Conservation (phyloP, 208 protist genomes). For the Leishmania tarentolae region DNA sequence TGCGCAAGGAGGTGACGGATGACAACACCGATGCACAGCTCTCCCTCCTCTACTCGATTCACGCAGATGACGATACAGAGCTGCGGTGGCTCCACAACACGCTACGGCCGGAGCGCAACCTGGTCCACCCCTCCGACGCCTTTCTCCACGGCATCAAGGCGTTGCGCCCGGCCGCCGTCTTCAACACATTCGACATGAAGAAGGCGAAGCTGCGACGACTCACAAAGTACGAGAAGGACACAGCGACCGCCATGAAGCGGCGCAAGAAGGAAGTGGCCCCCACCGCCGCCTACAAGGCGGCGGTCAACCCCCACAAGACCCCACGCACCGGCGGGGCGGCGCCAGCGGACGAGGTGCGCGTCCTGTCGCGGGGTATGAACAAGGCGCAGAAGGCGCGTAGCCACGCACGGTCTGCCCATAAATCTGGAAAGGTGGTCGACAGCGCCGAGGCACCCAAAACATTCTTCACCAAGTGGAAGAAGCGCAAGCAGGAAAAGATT, state of each 20-base stretch:
- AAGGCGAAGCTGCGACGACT: conserved; percentile 77
- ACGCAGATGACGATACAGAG: conserved; percentile 64
- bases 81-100: conserved; percentile 69
- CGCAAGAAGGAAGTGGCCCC: conserved; percentile 71
- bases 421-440: conserved; percentile 18
- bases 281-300: conserved; percentile 75
- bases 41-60: conserved; percentile 63
- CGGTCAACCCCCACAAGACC: conserved; percentile 77
- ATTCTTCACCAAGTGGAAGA: conserved; percentile 74
- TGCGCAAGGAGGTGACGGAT: conserved; percentile 52
- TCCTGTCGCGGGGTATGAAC: conserved; percentile 59
- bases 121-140: conserved; percentile 69
- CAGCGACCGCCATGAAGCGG: conserved; percentile 38
- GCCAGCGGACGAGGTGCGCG: conserved; percentile 51
- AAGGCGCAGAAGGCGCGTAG: conserved; percentile 28
- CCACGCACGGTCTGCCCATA: conserved; percentile 26
- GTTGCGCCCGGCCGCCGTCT: conserved; percentile 65
- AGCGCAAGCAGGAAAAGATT: conserved; percentile 61
- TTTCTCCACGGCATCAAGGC: conserved; percentile 81
- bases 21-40: conserved; percentile 42
- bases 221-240: conserved; percentile 75
- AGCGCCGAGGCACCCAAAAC: conserved; percentile 11
- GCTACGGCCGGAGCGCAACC: conserved; percentile 70
- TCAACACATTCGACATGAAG: conserved; percentile 79
- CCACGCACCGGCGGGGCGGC: conserved; percentile 61